Percentiles rank a stretch among this genome's conserved stretches.
These are phyloP conservation scores for Neonectria coccinea DNA, from an alignment of 2,329 filamentous ascomycete species.

Conservation along the genomic window DNA sequence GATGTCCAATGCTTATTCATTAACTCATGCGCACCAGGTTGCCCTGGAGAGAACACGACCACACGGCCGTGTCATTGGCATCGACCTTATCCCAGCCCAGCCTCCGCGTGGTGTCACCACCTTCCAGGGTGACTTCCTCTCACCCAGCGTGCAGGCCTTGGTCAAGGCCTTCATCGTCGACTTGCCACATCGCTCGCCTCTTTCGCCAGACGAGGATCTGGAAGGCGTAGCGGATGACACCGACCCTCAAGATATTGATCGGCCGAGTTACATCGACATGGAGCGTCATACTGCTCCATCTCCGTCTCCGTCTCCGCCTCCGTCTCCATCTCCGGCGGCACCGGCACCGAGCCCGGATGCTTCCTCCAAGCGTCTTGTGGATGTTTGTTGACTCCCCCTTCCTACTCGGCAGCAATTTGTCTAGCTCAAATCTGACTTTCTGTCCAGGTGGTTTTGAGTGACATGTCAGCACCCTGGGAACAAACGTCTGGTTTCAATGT, in stretches of 20 bases:
- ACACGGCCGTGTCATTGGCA: conserved; percentile 83
- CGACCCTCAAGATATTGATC: conserved; percentile 47
- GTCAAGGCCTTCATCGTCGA: conserved; percentile 81
- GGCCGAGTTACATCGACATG: conserved; percentile 74
- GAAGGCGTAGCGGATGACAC: conserved; percentile 36
- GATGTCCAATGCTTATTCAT: background rate
- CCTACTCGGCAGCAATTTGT: background rate
- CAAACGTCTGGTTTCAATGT: conserved; percentile 82
- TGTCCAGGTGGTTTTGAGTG: conserved; percentile 84
- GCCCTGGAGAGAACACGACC: conserved; percentile 83
- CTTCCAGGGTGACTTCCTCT: conserved; percentile 94
- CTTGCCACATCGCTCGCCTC: conserved; percentile 53
- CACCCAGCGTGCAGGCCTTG: conserved; percentile 76
- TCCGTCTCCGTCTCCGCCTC: background rate
- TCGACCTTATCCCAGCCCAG: conserved; percentile 93
- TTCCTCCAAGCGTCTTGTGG: conserved; percentile 68
- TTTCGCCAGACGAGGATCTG: conserved; percentile 17
- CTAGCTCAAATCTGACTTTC: conserved; percentile 29
- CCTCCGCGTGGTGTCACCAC: conserved; percentile 92
- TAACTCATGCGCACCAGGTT: conserved; percentile 65
- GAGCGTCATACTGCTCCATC: conserved; percentile 59
- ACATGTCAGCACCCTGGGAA: conserved; percentile 98
- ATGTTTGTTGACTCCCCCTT: conserved; percentile 61
- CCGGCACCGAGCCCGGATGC: conserved; percentile 19
- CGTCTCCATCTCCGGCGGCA: conserved; percentile 14